A percentile compares a stretch with the other conserved stretches of the same genome.
Conservation (phyloP, 352 stramenopile species). For the Phytophthora pistaciae region DNA sequence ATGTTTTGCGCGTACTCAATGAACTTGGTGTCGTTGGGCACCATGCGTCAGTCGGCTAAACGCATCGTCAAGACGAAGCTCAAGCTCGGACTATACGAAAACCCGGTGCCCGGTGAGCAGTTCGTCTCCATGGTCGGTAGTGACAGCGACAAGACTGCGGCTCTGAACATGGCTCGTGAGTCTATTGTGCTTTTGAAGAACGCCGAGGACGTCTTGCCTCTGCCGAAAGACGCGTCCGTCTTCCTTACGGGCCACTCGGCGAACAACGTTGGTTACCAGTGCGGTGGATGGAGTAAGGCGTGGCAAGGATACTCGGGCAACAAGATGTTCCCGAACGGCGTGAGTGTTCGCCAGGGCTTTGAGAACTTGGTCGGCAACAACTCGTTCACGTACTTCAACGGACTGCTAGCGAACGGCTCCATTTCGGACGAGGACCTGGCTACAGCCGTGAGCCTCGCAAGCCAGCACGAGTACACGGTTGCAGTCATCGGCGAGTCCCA, state of each 20-base stretch:
- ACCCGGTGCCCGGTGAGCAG: constrained; percentile 43
- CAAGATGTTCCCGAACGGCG: constrained; percentile 57
- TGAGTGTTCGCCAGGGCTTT: constrained; percentile 58
- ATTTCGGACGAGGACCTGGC: constrained; percentile 52
- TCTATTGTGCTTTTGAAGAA: constrained; percentile 87
- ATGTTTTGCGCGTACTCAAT: constrained; percentile 60
- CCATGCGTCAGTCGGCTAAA: constrained; percentile 74
- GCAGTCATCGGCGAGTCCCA: constrained; percentile 77
- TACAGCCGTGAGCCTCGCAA: constrained; percentile 53
- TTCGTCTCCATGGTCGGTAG: not conserved
- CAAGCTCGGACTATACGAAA: constrained; percentile 74
- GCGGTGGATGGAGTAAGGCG: constrained; percentile 78
- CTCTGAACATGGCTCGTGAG: constrained; percentile 70
- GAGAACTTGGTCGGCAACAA: constrained; percentile 36
- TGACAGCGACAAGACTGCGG: constrained; percentile 27
- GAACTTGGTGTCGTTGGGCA: constrained; percentile 51
- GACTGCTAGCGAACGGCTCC: constrained; percentile 56
- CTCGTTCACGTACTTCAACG: constrained; percentile 60
- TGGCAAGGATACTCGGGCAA: constrained; percentile 85
- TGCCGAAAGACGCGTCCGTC: constrained; percentile 38
- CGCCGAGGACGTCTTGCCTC: constrained; percentile 52
- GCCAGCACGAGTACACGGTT: constrained; percentile 63
- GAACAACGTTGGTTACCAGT: constrained; percentile 70
- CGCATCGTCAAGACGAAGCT: constrained; percentile 79
- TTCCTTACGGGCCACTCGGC: constrained; percentile 71